Conservation (phyloP, 441 rosid genomes). For the Melastoma candidum region DNA sequence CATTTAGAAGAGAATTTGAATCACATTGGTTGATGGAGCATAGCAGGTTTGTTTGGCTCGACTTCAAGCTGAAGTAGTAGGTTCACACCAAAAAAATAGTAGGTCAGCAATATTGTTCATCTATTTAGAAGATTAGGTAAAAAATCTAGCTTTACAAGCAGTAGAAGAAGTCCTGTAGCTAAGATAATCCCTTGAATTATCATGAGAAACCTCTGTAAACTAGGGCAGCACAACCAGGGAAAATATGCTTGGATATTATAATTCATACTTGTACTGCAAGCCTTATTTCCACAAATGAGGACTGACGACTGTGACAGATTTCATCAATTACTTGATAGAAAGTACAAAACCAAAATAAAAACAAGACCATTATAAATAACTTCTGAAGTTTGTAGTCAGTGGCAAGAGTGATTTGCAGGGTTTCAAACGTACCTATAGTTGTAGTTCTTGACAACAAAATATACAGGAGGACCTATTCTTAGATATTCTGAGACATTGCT, state of each 20-base stretch:
- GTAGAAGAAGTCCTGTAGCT: no score
- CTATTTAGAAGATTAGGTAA: not conserved
- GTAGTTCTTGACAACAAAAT: conserved; percentile 58
- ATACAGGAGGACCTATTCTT: conserved; percentile 56
- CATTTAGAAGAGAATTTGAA: conserved; percentile 53
- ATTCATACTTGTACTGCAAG: no score
- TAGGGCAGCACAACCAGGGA: no score
- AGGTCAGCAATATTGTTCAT: not conserved
- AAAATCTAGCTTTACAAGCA: no score
- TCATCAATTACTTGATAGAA: no score
- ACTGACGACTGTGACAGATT: no score
- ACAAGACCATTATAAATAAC: not conserved
- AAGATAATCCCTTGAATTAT: no score
- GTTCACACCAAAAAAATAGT: not conserved
- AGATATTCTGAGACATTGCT: conserved; percentile 43
- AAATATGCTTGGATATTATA: no score
- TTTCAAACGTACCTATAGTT: conserved; percentile 36
- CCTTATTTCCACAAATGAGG: no score
- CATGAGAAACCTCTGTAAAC: no score
- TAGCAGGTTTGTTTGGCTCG: conserved; percentile 46
- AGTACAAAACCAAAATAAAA: no score
- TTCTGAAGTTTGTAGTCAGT: not conserved
- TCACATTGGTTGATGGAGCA: conserved; percentile 63
- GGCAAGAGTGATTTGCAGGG: conserved; percentile 1
- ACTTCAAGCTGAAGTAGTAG: conserved; percentile 30